phyloP scores from a whole-genome alignment of 2,329 filamentous ascomycete species.

The Blumeria graminis region DNA sequence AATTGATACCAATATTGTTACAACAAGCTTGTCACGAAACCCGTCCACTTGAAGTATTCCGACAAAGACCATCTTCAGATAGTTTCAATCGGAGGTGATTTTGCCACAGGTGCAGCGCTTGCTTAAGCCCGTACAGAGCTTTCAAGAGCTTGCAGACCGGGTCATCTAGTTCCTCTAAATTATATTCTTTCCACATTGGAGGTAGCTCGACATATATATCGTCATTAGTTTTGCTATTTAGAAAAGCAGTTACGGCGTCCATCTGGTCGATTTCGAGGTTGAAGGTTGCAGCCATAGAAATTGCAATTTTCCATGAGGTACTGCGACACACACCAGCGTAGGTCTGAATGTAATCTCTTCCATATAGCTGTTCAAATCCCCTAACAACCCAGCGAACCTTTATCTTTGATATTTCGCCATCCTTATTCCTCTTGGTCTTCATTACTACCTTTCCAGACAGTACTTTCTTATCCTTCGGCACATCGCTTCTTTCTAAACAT shows the following conservation, averaged over 20 bases:
- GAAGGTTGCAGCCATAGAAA: background rate
- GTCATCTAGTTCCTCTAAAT: background rate
- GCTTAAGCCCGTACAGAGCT: background rate
- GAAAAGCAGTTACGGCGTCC: background rate
- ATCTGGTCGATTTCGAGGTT: constrained; percentile 1
- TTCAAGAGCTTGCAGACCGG: constrained; percentile 1
- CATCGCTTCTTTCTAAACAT: background rate
- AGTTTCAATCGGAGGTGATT: background rate
- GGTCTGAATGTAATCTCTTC: background rate
- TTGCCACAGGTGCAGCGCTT: background rate
- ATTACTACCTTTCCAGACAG: background rate
- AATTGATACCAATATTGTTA: too few species aligned
- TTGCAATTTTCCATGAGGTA: background rate
- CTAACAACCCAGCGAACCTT: background rate
- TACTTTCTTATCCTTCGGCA: background rate
- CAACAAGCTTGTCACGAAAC: too few species aligned
- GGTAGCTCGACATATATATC: background rate
- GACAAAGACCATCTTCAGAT: background rate
- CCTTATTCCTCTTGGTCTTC: background rate
- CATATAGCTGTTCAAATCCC: background rate
- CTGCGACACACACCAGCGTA: background rate
- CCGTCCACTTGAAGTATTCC: too few species aligned
- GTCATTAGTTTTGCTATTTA: background rate
- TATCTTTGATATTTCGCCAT: background rate
- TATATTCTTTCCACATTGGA: background rate